phyloP scores from a whole-genome alignment of 192 early-diverging fungal genomes.

The Backusella liffmaniae region DNA sequence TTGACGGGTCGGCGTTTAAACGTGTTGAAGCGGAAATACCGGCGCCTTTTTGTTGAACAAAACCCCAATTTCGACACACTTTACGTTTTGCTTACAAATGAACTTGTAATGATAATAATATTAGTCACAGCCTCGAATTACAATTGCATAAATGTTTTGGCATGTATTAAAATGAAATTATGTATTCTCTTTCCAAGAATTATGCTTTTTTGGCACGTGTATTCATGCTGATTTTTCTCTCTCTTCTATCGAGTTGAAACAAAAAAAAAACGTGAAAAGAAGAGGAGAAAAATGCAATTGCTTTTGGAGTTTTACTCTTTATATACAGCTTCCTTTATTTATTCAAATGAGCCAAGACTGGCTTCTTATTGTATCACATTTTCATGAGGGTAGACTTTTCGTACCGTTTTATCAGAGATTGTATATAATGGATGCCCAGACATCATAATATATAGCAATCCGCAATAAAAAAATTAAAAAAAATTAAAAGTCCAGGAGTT shows the following conservation, averaged over 20 bases:
- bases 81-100: conserved; percentile 1
- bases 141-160: background rate
- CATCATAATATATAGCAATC: background rate
- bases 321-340: background rate
- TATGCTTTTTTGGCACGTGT: background rate
- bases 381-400: background rate
- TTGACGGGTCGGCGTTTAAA: background rate
- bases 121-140: background rate
- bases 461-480: background rate
- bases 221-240: background rate
- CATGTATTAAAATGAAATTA: background rate
- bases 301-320: background rate
- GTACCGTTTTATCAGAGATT: background rate
- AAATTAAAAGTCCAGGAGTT: background rate
- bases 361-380: background rate
- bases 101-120: background rate
- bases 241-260: background rate
- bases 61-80: background rate
- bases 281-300: background rate
- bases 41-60: background rate
- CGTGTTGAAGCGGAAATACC: background rate
- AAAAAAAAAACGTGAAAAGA: background rate
- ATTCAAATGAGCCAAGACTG: background rate
- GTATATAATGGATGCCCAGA: background rate
- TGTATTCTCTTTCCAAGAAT: background rate